These are phyloP conservation scores for Suillus weaverae DNA, from an alignment of 768 basidiomycete species.

Conservation along the genomic window DNA sequence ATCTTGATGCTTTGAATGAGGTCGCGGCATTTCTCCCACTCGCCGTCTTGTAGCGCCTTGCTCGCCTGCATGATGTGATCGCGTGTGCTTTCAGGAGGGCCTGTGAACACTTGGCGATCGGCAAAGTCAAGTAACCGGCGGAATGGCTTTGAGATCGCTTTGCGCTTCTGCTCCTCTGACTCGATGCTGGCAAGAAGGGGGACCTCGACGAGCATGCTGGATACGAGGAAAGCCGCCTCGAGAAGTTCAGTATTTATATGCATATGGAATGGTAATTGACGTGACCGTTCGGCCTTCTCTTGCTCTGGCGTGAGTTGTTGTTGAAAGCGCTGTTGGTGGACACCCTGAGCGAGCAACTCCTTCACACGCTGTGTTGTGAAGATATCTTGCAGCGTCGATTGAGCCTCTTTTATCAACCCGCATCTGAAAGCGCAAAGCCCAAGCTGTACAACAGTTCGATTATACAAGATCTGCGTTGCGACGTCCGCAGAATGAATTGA, in stretches of 20 bases:
- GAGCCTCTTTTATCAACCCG: conserved; percentile 92
- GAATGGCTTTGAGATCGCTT: conserved; percentile 96
- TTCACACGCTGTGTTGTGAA: conserved; percentile 96
- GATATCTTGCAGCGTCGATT: conserved; percentile 90
- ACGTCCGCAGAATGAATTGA: conserved; percentile 96
- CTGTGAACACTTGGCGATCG: conserved; percentile 96
- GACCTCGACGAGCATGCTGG: conserved; percentile 98
- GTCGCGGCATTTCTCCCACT: conserved; percentile 96
- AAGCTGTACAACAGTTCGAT: conserved; percentile 95
- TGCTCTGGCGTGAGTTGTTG: conserved; percentile 84
- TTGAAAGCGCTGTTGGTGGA: conserved; percentile 90
- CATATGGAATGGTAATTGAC: conserved; percentile 98
- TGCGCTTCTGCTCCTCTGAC: conserved; percentile 90
- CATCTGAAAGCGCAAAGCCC: conserved; percentile 96
- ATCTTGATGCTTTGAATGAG: conserved; percentile 96
- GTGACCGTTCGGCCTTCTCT: conserved; percentile 93
- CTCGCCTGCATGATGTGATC: conserved; percentile 99
- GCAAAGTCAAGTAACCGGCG: conserved; percentile 93
- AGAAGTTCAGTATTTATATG: conserved; percentile 98
- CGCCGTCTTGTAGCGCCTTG: conserved; percentile 93
- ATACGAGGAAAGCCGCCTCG: conserved; percentile 96
- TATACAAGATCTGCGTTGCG: conserved; percentile 96
- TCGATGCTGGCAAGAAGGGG: conserved; percentile 93
- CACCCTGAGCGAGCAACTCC: conserved; percentile 94
- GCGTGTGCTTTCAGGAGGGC: conserved; percentile 96